Conservation (phyloP, 192 early-diverging fungal genomes). For the Pilaira anomala region DNA sequence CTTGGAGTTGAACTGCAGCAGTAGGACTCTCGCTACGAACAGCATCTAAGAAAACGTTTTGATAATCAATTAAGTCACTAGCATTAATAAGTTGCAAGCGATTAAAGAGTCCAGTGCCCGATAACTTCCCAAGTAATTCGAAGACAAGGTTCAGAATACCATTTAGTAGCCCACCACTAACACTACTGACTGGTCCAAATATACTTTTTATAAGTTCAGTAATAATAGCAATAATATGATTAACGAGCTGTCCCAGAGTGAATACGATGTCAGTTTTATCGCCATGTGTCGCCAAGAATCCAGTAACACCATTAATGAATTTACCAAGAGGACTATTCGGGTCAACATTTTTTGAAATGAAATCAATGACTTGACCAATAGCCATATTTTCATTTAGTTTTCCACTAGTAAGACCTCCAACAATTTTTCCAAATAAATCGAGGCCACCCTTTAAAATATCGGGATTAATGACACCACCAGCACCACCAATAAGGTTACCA, state of each 20-base stretch:
- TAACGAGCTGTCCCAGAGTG: not conserved
- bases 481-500: not conserved
- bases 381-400: not conserved
- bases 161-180: not conserved
- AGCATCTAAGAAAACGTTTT: not conserved
- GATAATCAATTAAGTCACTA: not conserved
- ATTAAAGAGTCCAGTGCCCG: not conserved
- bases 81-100: not conserved
- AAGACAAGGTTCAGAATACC: not conserved
- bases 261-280: no score
- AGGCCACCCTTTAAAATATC: not conserved
- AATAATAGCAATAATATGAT: not conserved
- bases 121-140: not conserved
- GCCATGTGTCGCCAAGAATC: no score
- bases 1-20: not conserved
- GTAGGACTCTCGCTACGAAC: not conserved
- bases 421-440: not conserved
- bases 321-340: not conserved
- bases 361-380: not conserved
- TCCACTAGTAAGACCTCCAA: not conserved
- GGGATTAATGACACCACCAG: not conserved
- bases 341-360: not conserved
- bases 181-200: not conserved
- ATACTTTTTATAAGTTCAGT: not conserved
- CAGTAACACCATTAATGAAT: no score